Conservation (phyloP, 2,329 filamentous ascomycete genomes). For the Paraphaeosphaeria minitans region DNA sequence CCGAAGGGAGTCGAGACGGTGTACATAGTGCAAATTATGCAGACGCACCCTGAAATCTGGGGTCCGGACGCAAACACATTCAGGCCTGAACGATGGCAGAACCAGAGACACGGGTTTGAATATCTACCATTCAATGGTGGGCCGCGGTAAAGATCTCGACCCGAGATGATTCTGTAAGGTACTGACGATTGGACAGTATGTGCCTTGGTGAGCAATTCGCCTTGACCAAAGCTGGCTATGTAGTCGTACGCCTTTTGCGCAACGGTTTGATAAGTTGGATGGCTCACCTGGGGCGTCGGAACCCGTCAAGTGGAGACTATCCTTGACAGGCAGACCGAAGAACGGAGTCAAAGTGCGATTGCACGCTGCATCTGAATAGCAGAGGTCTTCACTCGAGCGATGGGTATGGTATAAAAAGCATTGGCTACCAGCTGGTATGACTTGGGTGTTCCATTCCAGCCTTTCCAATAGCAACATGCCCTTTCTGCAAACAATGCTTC, state of each 20-base stretch:
- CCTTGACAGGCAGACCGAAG: background rate
- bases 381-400: background rate
- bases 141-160: constrained; percentile 16
- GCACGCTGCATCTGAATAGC: background rate
- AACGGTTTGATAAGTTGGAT: constrained; percentile 37
- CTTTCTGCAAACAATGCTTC: too few relatives aligned
- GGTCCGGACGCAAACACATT: constrained; percentile 45
- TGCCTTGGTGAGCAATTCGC: constrained; percentile 44
- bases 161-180: background rate
- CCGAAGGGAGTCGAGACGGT: constrained; percentile 33
- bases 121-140: constrained; percentile 44
- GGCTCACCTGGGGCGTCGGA: background rate
- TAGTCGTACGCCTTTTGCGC: constrained; percentile 32
- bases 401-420: background rate
- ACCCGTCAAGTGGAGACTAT: background rate
- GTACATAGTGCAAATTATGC: constrained; percentile 41
- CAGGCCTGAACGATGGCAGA: constrained; percentile 43
- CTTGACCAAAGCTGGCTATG: constrained; percentile 37
- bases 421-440: background rate
- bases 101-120: constrained; percentile 38
- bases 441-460: too few relatives aligned
- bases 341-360: background rate
- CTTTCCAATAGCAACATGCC: too few relatives aligned
- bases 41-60: constrained; percentile 44
- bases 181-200: constrained; percentile 14